Conservation (phyloP, 2,329 filamentous ascomycete genomes). For the Coniochaeta sp. region DNA sequence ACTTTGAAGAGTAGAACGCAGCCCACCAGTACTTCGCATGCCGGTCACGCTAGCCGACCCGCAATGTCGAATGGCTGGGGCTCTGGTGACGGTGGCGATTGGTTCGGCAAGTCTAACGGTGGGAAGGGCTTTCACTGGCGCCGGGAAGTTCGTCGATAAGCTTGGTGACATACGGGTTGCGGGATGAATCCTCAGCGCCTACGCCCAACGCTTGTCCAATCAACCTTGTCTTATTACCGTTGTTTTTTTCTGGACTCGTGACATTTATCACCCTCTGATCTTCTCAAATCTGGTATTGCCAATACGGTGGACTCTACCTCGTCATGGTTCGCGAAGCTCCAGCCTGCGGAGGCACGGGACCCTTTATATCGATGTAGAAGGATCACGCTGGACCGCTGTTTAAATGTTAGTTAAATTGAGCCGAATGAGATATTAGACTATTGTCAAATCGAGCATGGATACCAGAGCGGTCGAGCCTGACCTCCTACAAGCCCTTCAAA, state of each 20-base stretch:
- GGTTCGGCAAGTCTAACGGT: conserved; percentile 1
- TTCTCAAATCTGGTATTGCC: not conserved
- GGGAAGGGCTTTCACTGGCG: not conserved
- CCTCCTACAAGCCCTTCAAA: not conserved
- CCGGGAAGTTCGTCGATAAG: not conserved
- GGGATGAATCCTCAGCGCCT: not conserved
- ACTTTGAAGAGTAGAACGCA: not conserved
- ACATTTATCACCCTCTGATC: not conserved
- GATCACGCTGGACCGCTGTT: not conserved
- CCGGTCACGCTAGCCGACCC: not conserved
- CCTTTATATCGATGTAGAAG: not conserved
- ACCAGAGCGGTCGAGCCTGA: not conserved
- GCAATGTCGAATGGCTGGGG: not conserved
- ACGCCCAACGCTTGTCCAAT: not conserved
- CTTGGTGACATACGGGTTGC: not conserved
- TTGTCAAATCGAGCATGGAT: not conserved
- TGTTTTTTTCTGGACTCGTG: not conserved
- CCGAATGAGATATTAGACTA: not conserved
- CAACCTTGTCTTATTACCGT: not conserved
- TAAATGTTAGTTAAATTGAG: not conserved
- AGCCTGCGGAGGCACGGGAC: not conserved
- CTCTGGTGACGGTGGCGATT: not conserved
- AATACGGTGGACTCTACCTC: not conserved
- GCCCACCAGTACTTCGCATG: not conserved
- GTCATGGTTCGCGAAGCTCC: not conserved